Evolutionary conservation across 257 asterid genomes (phyloP).

Genomic region (Primulina tabacum): DNA sequence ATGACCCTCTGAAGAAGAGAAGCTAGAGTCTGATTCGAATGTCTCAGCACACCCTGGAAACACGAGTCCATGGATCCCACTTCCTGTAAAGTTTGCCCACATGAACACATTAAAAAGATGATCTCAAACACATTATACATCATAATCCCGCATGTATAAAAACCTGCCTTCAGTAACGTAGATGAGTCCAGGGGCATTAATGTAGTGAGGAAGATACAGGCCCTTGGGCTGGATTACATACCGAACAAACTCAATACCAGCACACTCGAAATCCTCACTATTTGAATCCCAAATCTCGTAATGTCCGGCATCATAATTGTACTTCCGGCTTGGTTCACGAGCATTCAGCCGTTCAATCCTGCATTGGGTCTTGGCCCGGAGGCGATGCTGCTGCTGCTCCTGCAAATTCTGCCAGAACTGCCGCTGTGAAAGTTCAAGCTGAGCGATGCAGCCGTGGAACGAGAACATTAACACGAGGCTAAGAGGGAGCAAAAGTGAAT

Average conservation of each 20-base stretch:
- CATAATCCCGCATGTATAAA: not conserved
- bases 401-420: constrained; percentile 28
- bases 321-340: constrained; percentile 28
- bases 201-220: constrained; percentile 48
- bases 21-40: constrained; percentile 33
- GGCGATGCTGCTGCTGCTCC: constrained; percentile 46
- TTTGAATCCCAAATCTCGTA: constrained; percentile 41
- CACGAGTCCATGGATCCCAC: constrained; percentile 46
- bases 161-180: constrained; percentile 42
- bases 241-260: constrained; percentile 42
- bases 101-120: not conserved
- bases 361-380: constrained; percentile 47
- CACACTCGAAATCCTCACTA: constrained; percentile 39
- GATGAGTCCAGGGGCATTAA: constrained; percentile 44
- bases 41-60: constrained; percentile 65
- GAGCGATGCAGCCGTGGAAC: constrained; percentile 31
- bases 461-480: constrained; percentile 21
- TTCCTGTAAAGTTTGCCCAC: constrained; percentile 29
- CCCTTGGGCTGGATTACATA: constrained; percentile 42
- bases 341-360: constrained; percentile 42
- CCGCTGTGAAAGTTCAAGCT: constrained; percentile 34
- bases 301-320: constrained; percentile 42
- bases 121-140: not conserved
- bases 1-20: not conserved
- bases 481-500: constrained; percentile 17